These are phyloP conservation scores for Heracleum sosnowskyi DNA, from an alignment of 129 eudicot species.

Conservation along the genomic window DNA sequence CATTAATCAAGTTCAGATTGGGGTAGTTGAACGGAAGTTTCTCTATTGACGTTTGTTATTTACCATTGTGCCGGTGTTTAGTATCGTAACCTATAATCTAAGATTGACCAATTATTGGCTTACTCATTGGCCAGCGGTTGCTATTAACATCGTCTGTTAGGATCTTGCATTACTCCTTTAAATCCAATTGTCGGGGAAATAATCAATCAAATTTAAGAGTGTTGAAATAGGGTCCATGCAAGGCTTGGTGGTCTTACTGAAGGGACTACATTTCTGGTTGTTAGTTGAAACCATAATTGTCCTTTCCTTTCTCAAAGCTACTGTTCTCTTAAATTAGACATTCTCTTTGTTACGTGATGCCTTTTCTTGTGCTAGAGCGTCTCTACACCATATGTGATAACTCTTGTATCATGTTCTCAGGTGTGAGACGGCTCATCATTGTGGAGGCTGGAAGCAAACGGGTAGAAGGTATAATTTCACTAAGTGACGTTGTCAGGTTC, in stretches of 20 bases:
- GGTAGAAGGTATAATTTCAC: constrained; percentile 50
- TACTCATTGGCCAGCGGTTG: background rate
- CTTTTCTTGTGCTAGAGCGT: background rate
- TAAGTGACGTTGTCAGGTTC: constrained; percentile 30
- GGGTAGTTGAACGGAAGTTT: background rate
- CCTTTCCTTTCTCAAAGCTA: background rate
- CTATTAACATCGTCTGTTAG: background rate
- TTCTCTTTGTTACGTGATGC: background rate
- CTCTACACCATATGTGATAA: background rate
- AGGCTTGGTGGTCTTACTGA: background rate
- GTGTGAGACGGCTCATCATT: constrained; percentile 50
- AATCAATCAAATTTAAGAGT: background rate
- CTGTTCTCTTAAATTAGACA: background rate
- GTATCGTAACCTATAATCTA: background rate
- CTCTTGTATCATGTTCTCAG: constrained; percentile 19
- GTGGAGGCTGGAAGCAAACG: constrained; percentile 71
- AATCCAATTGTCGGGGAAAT: background rate
- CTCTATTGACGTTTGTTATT: background rate
- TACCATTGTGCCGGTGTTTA: background rate
- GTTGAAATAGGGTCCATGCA: background rate
- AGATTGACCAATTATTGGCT: background rate
- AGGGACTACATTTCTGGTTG: background rate
- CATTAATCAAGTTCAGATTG: background rate
- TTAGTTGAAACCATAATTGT: background rate
- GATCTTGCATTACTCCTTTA: background rate